phyloP scores from a whole-genome alignment of 2,329 filamentous ascomycete species.

The Aspergillus tanneri region DNA sequence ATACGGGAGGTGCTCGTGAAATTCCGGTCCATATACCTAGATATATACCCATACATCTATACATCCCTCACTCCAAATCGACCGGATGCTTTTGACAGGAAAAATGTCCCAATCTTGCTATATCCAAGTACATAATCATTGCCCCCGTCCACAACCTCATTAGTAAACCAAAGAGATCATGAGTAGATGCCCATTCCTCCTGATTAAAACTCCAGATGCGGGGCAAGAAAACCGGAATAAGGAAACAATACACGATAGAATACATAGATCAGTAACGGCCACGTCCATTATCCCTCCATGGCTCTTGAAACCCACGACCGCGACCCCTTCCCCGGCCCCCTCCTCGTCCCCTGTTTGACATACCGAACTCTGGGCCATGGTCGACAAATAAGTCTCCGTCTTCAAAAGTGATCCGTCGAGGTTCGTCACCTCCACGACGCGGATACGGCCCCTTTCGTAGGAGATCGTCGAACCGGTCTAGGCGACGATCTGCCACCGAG shows the following conservation, averaged over 20 bases:
- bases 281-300: conserved; percentile 17
- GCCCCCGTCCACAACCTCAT: background rate
- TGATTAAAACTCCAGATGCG: background rate
- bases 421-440: conserved; percentile 50
- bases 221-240: background rate
- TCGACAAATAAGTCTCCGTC: conserved; percentile 66
- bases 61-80: background rate
- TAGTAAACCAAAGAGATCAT: background rate
- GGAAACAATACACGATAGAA: background rate
- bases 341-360: conserved; percentile 18
- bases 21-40: background rate
- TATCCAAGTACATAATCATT: too few relatives aligned
- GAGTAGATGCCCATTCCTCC: background rate
- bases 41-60: background rate
- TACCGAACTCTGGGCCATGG: conserved; percentile 61
- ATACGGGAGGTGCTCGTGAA: too few relatives aligned
- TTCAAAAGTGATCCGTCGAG: conserved; percentile 73
- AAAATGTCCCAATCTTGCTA: background rate
- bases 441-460: conserved; percentile 40
- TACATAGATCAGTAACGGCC: conserved; percentile 9
- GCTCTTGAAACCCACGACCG: conserved; percentile 28
- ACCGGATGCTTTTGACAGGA: background rate
- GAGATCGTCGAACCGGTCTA: conserved; percentile 57
- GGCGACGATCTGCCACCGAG: conserved; percentile 62
- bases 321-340: conserved; percentile 40